Evolutionary conservation across 495 filamentous ascomycete species (phyloP).

Genomic region (Xylaria venustula): DNA sequence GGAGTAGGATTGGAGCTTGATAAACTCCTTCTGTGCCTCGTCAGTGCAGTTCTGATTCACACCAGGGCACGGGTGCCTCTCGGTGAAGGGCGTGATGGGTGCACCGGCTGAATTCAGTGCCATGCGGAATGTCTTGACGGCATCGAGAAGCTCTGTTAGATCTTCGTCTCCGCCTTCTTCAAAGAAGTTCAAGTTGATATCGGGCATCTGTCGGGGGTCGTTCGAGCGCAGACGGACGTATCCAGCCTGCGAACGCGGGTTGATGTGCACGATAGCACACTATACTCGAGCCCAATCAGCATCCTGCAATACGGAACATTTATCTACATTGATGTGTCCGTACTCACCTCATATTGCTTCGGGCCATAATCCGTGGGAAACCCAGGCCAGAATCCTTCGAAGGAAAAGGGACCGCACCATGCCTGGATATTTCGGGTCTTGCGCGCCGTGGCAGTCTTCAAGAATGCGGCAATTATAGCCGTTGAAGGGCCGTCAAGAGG

Average conservation of each 20-base stretch:
- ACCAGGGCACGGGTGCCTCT: constrained; percentile 43
- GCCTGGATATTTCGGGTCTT: constrained; percentile 45
- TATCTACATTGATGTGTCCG: neutral
- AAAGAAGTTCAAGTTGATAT: constrained; percentile 60
- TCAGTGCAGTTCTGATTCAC: constrained; percentile 37
- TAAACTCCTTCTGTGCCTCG: constrained; percentile 37
- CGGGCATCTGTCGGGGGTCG: constrained; percentile 53
- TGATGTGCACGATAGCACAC: constrained; percentile 49
- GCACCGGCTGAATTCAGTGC: constrained; percentile 33
- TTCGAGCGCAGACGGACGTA: constrained; percentile 47
- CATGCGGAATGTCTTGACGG: constrained; percentile 46
- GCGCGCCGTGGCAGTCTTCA: constrained; percentile 44
- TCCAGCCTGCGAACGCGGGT: constrained; percentile 50
- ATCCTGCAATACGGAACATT: neutral
- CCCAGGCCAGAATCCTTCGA: constrained; percentile 50
- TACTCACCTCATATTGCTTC: constrained; percentile 30
- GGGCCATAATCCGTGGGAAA: constrained; percentile 44
- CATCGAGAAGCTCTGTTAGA: constrained; percentile 51
- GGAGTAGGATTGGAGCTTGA: constrained; percentile 49
- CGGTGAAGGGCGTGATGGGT: constrained; percentile 37
- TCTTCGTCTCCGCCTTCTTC: constrained; percentile 37
- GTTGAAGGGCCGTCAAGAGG: constrained; percentile 28
- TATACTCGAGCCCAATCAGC: neutral
- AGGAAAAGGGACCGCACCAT: constrained; percentile 46
- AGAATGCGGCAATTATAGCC: constrained; percentile 34